phyloP scores from a whole-genome alignment of 1,284 basidiomycete species.

The Cutaneotrichosporon sp. region DNA sequence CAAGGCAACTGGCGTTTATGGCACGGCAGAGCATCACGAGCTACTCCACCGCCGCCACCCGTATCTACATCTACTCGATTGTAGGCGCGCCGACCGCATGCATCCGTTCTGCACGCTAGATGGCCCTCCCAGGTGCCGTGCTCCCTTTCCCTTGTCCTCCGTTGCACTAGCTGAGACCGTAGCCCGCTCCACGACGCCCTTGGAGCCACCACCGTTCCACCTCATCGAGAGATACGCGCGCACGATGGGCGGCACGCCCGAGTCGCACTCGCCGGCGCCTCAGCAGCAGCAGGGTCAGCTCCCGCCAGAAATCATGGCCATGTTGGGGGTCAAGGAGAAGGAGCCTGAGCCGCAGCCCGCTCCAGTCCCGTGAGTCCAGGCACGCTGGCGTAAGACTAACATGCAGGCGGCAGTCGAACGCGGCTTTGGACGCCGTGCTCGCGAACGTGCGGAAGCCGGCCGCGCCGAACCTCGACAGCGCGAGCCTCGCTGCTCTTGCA shows the following conservation, averaged over 20 bases:
- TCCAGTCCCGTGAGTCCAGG: background rate
- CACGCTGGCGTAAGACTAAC: background rate
- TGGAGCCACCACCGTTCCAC: slow-evolving; percentile 23
- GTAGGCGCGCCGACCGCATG: slow-evolving; percentile 22
- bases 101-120: slow-evolving; percentile 17
- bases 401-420: slow-evolving; percentile 10
- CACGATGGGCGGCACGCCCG: background rate
- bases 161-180: slow-evolving; percentile 21
- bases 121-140: slow-evolving; percentile 14
- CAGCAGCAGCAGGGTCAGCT: slow-evolving; percentile 29
- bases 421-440: slow-evolving; percentile 24
- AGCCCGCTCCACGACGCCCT: slow-evolving; percentile 26
- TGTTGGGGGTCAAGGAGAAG: slow-evolving; percentile 39
- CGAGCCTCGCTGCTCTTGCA: slow-evolving; percentile 36
- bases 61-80: slow-evolving; percentile 17
- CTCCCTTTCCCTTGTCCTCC: background rate
- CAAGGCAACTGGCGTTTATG: background rate
- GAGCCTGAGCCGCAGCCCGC: slow-evolving; percentile 1
- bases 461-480: slow-evolving; percentile 24
- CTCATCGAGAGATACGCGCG: slow-evolving; percentile 20
- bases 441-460: slow-evolving; percentile 18
- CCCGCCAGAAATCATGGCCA: slow-evolving; percentile 46
- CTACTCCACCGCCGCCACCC: slow-evolving; percentile 4
- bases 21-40: slow-evolving; percentile 8
- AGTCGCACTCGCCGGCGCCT: background rate